Conservation (phyloP, 2,329 filamentous ascomycete genomes). For the Cordyceps tenuipes region DNA sequence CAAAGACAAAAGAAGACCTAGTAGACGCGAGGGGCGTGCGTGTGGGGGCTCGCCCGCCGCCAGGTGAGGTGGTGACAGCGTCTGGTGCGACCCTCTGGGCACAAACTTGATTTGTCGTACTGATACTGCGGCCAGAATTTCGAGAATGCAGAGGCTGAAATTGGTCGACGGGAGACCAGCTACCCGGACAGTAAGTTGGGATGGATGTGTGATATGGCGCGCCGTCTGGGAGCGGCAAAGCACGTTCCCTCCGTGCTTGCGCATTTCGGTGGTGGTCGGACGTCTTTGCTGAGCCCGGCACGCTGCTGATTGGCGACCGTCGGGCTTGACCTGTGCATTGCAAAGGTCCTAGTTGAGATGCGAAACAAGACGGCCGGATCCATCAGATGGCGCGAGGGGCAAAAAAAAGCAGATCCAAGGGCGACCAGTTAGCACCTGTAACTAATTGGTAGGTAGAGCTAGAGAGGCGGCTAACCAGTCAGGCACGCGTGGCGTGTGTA, state of each 20-base stretch:
- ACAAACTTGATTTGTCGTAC: background rate
- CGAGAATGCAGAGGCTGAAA: background rate
- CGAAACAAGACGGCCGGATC: background rate
- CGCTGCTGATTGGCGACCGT: background rate
- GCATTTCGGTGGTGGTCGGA: background rate
- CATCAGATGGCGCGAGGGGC: no score
- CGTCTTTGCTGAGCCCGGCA: background rate
- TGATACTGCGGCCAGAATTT: background rate
- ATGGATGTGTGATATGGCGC: background rate
- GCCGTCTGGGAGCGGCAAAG: background rate
- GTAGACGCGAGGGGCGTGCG: background rate
- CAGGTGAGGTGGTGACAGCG: background rate
- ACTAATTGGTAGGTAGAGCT: no score
- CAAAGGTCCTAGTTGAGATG: background rate
- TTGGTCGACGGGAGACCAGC: background rate
- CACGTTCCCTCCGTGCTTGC: background rate
- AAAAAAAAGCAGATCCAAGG: no score
- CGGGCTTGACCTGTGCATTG: background rate
- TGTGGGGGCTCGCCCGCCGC: background rate
- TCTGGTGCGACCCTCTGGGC: background rate
- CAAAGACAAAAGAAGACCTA: background rate
- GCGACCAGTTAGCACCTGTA: no score
- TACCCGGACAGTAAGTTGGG: background rate
- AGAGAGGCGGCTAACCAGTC: no score
- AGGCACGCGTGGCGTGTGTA: no score